phyloP scores from a whole-genome alignment of 2,329 filamentous ascomycete species.

The Conoideocrella luteorostrata region DNA sequence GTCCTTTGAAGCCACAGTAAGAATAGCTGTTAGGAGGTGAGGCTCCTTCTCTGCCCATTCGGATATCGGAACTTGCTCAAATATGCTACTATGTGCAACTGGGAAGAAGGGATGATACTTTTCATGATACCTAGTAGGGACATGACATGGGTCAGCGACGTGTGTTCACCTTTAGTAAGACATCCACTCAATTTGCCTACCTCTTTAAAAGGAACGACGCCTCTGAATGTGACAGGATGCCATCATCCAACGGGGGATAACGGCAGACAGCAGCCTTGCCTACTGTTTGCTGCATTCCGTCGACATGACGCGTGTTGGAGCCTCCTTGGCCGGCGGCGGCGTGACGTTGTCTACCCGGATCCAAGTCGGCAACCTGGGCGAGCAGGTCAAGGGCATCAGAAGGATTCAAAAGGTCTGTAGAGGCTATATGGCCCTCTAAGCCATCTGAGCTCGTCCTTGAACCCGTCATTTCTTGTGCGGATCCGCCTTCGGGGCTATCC shows the following conservation, averaged over 20 bases:
- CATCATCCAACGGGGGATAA: constrained; percentile 28
- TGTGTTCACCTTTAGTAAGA: constrained; percentile 21
- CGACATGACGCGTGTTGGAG: constrained; percentile 10
- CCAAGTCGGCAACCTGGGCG: constrained; percentile 34
- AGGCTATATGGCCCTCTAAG: constrained; percentile 33
- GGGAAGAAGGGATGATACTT: constrained; percentile 67
- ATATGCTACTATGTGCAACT: constrained; percentile 54
- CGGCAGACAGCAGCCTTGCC: constrained; percentile 6
- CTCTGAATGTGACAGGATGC: constrained; percentile 21
- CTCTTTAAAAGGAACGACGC: constrained; percentile 20
- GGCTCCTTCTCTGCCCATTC: constrained; percentile 55
- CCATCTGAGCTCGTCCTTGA: constrained; percentile 13
- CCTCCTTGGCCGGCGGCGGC: constrained; percentile 9
- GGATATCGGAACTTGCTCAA: constrained; percentile 45
- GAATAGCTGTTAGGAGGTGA: constrained; percentile 61
- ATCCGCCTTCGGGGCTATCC: constrained; percentile 10
- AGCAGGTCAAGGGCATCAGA: constrained; percentile 35
- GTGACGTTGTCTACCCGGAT: constrained; percentile 16
- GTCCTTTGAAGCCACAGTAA: constrained; percentile 67
- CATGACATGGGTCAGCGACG: not conserved
- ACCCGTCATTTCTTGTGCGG: constrained; percentile 8
- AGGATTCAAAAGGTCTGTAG: constrained; percentile 33
- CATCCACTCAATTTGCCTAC: no score
- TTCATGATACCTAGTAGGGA: constrained; percentile 47
- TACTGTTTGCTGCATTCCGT: constrained; percentile 3